Conservation (phyloP, 2,329 filamentous ascomycete species). For the Fusarium gaditjirri region DNA sequence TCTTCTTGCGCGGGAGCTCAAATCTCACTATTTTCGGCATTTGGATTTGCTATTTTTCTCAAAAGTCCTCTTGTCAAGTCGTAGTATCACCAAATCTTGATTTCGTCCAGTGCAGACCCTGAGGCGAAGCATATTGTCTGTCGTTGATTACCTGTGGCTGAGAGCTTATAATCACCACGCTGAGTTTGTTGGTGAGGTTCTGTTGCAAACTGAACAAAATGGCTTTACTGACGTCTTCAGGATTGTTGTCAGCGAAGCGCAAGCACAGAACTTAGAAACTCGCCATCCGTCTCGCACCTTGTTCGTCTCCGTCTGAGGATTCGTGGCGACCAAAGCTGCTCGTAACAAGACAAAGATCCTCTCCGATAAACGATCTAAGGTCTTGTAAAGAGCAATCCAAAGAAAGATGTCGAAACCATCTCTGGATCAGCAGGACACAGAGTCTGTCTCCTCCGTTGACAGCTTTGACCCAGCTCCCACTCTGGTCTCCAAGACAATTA, state of each 20-base stretch:
- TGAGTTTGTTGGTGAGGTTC: not conserved
- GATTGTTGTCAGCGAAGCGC: fast-evolving
- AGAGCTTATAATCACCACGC: not conserved
- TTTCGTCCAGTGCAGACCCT: fast-evolving
- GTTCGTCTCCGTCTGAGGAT: fast-evolving
- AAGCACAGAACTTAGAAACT: fast-evolving
- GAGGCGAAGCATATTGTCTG: not conserved
- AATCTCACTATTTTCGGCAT: fast-evolving
- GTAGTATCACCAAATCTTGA: fast-evolving
- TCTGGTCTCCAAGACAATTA: not conserved
- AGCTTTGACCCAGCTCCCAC: not conserved
- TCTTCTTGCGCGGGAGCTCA: not conserved
- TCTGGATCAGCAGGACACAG: not conserved
- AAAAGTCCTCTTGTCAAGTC: fast-evolving
- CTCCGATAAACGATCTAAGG: fast-evolving
- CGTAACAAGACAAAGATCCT: fast-evolving
- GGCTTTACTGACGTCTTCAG: fast-evolving
- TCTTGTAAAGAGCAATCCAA: not conserved
- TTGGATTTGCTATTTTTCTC: fast-evolving
- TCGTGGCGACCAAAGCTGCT: fast-evolving
- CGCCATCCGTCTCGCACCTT: fast-evolving
- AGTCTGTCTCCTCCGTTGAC: not conserved
- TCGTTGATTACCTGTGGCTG: not conserved
- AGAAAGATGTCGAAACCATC: not conserved
- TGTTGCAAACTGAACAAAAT: fast-evolving